Percentiles rank a stretch among this genome's conserved stretches.
Evolutionary conservation across 192 early-diverging fungal species (phyloP).

Genomic region (Dispira parvispora): DNA sequence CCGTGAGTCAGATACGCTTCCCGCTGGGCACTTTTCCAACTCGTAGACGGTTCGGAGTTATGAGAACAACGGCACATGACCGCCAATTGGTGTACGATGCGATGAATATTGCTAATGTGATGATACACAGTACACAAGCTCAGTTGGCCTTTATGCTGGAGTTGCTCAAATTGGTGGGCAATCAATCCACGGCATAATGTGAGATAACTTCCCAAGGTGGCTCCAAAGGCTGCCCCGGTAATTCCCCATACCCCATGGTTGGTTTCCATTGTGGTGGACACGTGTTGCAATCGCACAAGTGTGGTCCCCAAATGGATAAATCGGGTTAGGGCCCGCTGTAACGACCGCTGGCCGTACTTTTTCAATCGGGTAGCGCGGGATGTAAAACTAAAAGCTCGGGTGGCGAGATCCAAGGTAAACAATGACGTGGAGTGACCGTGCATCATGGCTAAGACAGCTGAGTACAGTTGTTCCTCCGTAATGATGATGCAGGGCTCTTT

Average conservation of each 20-base stretch:
- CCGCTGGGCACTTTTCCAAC: not conserved
- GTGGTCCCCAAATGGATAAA: not conserved
- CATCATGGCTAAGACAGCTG: too few relatives aligned
- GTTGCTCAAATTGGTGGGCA: not conserved
- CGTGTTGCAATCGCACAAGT: not conserved
- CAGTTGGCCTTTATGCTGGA: not conserved
- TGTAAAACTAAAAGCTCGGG: not conserved
- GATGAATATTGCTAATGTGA: not conserved
- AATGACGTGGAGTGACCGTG: not conserved
- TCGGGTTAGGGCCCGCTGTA: not conserved
- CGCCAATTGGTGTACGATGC: not conserved
- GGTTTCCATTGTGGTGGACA: not conserved
- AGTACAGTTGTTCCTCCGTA: too few relatives aligned
- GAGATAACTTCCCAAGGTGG: not conserved
- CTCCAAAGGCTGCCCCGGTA: not conserved
- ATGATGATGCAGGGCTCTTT: too few relatives aligned
- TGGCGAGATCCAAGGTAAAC: not conserved
- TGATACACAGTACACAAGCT: not conserved
- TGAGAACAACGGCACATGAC: not conserved
- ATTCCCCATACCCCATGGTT: not conserved
- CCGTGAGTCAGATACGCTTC: not conserved
- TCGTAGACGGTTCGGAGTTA: not conserved
- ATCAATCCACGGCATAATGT: not conserved
- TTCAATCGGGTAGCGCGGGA: not conserved
- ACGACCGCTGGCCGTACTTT: not conserved